Evolutionary conservation across 2,329 filamentous ascomycete species (phyloP), one percentile per base, ranked within the genome.

Genomic region (Harringtonia lauricola): DNA sequence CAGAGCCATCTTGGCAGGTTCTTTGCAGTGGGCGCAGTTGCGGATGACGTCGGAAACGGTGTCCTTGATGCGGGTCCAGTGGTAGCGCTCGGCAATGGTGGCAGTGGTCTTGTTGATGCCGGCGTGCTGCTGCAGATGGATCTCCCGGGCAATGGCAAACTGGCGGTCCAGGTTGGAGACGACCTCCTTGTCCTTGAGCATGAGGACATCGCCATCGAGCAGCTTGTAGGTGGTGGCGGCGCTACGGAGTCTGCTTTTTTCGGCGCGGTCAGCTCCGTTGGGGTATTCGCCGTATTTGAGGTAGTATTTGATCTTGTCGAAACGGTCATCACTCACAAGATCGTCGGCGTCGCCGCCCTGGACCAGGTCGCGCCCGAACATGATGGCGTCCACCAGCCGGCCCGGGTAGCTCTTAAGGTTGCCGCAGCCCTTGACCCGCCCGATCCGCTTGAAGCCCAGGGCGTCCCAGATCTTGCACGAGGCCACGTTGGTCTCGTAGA

Each of bases 41-140:
- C 86, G 83, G 63, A 96, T 95, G 54, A 95, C 89, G 59, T 90
- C 81, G 59, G 84, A 92, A 49, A 95, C 92, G 1, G 90, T 96
- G 64, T 95, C 89, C 62, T 96, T 98, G 67, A 96, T 96, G 48
- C 90, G 79, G 39, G 94, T 89, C 92, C 92, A 98, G 64, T 96
- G 92, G 59, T 90, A 95, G 57, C 83, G 84, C 59, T 95, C 86
- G 12, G 90, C 87, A 55, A 98, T 95, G 18, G 81, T 83, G 18
- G 90, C 89, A 1, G 90, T 96, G 0, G 90, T 96, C 68, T 95
- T 95, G 70, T 98, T 98, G 70, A 96, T 96, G 41, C 92, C 92
- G 8, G 84, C 87, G 58, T 98, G 92, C 35, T 81, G 74, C 44
- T 67, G 63, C 45, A 79, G 70, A 63, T 98, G 92, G 31, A 89